Conservation (phyloP, 805 yeast genomes). For the Metschnikowia vanudenii region DNA sequence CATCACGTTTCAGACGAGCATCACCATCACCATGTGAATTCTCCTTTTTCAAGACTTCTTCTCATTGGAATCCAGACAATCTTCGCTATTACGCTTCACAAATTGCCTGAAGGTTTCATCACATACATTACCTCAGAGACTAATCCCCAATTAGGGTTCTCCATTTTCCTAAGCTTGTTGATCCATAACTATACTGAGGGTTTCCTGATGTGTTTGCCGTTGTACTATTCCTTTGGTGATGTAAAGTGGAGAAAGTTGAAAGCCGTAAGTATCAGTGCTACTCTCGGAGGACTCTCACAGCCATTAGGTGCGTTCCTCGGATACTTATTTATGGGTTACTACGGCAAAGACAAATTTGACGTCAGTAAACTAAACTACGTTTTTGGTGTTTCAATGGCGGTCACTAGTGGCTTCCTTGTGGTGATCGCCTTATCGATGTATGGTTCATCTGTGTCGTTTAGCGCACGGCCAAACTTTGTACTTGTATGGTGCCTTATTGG, state of each 20-base stretch:
- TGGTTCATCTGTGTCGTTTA: conserved; percentile 72
- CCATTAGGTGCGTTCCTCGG: conserved; percentile 87
- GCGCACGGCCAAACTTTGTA: conserved; percentile 59
- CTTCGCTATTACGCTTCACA: conserved; percentile 82
- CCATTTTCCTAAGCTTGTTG: conserved; percentile 79
- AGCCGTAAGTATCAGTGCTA: conserved; percentile 64
- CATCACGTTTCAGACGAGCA: conserved; percentile 28
- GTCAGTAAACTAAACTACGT: conserved; percentile 34
- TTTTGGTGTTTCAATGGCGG: conserved; percentile 62
- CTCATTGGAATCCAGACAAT: conserved; percentile 91
- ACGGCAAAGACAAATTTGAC: conserved; percentile 29
- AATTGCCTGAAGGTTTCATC: conserved; percentile 92
- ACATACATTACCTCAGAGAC: conserved; percentile 79
- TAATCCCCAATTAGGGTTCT: conserved; percentile 59
- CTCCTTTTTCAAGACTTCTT: conserved; percentile 74
- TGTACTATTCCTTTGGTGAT: conserved; percentile 65
- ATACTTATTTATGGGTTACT: conserved; percentile 40
- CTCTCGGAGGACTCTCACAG: conserved; percentile 81
- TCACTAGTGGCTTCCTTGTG: conserved; percentile 81
- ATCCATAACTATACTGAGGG: conserved; percentile 95
- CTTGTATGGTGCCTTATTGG: conserved; percentile 62
- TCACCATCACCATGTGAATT: conserved; percentile 78
- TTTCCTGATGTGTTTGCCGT: conserved; percentile 87
- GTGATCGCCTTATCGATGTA: conserved; percentile 86
- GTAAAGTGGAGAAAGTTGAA: conserved; percentile 42